Evolutionary conservation across 1,284 basidiomycete genomes (phyloP), one percentile per base, ranked within the genome.

Genomic region (Irpex lacteus): DNA sequence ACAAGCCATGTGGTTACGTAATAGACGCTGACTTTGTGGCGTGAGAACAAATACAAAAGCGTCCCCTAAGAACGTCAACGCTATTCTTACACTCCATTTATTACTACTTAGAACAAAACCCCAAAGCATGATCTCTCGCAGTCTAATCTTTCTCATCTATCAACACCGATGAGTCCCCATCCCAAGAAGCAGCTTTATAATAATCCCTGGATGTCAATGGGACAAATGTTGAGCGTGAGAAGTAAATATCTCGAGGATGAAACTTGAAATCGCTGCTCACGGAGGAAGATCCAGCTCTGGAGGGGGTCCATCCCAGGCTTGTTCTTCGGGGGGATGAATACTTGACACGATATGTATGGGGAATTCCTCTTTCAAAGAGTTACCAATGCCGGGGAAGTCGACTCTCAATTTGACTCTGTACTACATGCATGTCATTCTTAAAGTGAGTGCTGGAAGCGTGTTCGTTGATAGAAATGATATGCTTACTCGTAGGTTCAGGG

Each of bases 291-390:
- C 62, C 9, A 63, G 11, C 32, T 59, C 62, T 18, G 44, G 56
- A 32, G 62, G 62, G 9, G 62, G 62, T 5, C 62, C 62, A 54
- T 59, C 62, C 62, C 62, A 63, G 6, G 21, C 47, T 26, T 57
- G 26, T 26, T 57, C n/a, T 9, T 47, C 44, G 4, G 44, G 57
- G 19, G 62, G 62, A 32, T 13, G 40, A 26, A 63, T 63, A 40
- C 62, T 59, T 5, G 62, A 63, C 5, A 63, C 57, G n/a, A 63
- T 58, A 13, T 11, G 37, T 18, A 59, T 44, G 2, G 62, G 57
- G 18, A 63, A 21, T 7, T 59, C 44, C 18, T 18, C 32, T 26
- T 63, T 59, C 15, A 63, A 19, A 19, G 57, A 38, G 47, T 63
- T 63, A 8, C 62, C 57, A 19, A 63, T 53, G 7, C 62, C 62